Conservation (phyloP, 2,329 filamentous ascomycete species). For the Cladosporium sp. region DNA sequence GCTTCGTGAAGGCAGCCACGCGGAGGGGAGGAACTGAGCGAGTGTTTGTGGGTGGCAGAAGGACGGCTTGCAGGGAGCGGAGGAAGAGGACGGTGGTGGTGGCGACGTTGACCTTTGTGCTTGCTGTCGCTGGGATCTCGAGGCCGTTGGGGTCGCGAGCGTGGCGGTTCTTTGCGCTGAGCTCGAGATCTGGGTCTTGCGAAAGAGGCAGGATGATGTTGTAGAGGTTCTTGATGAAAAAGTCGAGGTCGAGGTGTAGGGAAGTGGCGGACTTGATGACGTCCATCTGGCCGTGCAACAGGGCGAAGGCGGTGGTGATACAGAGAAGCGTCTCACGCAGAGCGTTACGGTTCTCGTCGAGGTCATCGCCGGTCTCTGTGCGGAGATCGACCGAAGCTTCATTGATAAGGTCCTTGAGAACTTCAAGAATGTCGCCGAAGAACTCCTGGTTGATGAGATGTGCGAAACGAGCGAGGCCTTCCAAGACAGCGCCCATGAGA, state of each 20-base stretch:
- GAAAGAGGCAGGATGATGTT: slow-evolving; percentile 76
- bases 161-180: slow-evolving; percentile 70
- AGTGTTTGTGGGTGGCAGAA: slow-evolving; percentile 73
- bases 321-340: slow-evolving; percentile 88
- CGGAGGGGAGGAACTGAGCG: slow-evolving; percentile 76
- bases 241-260: slow-evolving; percentile 86
- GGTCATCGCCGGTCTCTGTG: slow-evolving; percentile 46
- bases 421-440: slow-evolving; percentile 93
- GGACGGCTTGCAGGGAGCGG: slow-evolving; percentile 76
- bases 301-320: slow-evolving; percentile 93
- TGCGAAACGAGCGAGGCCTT: slow-evolving; percentile 89
- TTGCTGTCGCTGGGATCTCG: slow-evolving; percentile 51
- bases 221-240: slow-evolving; percentile 94
- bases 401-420: slow-evolving; percentile 85
- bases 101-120: slow-evolving; percentile 81
- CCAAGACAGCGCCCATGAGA: slow-evolving; percentile 95
- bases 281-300: slow-evolving; percentile 84
- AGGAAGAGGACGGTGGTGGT: slow-evolving; percentile 92
- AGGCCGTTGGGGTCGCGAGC: slow-evolving; percentile 55
- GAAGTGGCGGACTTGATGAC: slow-evolving; percentile 78
- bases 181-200: slow-evolving; percentile 82
- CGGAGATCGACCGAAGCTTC: slow-evolving; percentile 58
- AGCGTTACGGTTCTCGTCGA: slow-evolving; percentile 62
- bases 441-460: slow-evolving; percentile 99
- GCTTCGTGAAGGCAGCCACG: slow-evolving; percentile 90